Evolutionary conservation across 495 filamentous ascomycete genomes (phyloP), one percentile per base, ranked within the genome.

Genomic region (Collariella sp.): DNA sequence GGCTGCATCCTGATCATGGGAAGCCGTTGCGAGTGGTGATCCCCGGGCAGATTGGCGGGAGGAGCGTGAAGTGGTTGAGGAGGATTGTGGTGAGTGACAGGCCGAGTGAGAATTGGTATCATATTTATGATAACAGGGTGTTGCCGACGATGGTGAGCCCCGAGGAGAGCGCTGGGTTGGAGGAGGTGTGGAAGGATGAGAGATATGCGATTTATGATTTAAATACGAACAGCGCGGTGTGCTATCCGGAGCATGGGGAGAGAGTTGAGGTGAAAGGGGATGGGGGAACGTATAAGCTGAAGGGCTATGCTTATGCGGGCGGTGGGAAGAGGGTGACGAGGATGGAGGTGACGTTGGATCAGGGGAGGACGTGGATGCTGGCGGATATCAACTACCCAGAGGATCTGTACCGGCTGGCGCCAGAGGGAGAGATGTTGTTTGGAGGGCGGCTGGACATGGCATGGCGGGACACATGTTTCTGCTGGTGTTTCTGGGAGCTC

Each of bases 61-160:
- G 91, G 44, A 95, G 89, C 67, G 91, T 97, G 24, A 97, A 97
- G 68, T 97, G 91, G 91, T 62, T 97, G 56, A 95, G 87, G 73
- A 83, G 77, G 39, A 77, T 97, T 46, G 86, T 91, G 29, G 62
- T 96, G 44, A 93, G 89, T 0, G 78, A 81, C 6, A 67, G 69
- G 4, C 91, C 91, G 0, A 95, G 89, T 62, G 86, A 91, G 46
- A 96, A 95, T 59, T 96, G 91, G 90, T 97, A 96, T 59, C 91
- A 97, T 67, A 88, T 94, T 50, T 88, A 94, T 62, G 91, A 97
- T 63, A 97, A 97, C 59, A 74, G 91, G 42, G 91, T 96, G 9
- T 69, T 97, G 43, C 91, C 91, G 15, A 95, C 89, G 0, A 91
- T 84, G 81, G 79, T 96, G 13, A 83, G 79, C 11, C 90, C 91